Conservation (phyloP, 1,284 basidiomycete genomes). For the Austropuccinia psidii region DNA sequence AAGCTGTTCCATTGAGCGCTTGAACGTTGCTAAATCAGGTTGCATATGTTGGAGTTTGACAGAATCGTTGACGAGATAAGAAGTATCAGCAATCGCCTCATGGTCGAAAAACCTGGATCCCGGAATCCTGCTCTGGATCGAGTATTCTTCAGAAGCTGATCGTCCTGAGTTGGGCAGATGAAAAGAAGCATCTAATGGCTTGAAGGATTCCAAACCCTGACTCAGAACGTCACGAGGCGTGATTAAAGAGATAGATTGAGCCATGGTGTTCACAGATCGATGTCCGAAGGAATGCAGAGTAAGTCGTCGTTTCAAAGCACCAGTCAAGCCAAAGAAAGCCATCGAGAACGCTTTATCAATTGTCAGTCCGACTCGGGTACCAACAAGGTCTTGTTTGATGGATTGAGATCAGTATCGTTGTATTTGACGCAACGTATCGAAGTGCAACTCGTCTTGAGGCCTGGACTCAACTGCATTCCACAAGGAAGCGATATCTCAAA, state of each 20-base stretch:
- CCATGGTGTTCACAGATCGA: too few species aligned
- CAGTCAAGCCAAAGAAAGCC: too few species aligned
- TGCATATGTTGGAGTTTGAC: slow-evolving; percentile 16
- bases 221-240: neutral
- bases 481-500: too few species aligned
- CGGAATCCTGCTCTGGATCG: neutral
- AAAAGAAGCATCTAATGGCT: slow-evolving; percentile 10
- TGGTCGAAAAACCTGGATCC: slow-evolving; percentile 16
- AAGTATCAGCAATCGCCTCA: neutral
- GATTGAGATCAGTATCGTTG: too few species aligned
- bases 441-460: too few species aligned
- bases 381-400: too few species aligned
- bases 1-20: neutral
- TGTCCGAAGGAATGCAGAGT: too few species aligned
- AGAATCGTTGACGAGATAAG: neutral
- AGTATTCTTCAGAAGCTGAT: slow-evolving; percentile 2
- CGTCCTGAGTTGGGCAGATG: slow-evolving; percentile 19
- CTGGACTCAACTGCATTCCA: too few species aligned
- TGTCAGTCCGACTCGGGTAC: too few species aligned
- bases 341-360: too few species aligned
- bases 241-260: neutral
- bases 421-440: too few species aligned
- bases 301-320: too few species aligned
- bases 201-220: neutral
- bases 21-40: slow-evolving; percentile 18